Percentiles rank a stretch among this genome's conserved stretches.
These are phyloP conservation scores for Pseudocercospora pini-densiflorae DNA, from an alignment of 2,329 filamentous ascomycete genomes.

Conservation along the genomic window DNA sequence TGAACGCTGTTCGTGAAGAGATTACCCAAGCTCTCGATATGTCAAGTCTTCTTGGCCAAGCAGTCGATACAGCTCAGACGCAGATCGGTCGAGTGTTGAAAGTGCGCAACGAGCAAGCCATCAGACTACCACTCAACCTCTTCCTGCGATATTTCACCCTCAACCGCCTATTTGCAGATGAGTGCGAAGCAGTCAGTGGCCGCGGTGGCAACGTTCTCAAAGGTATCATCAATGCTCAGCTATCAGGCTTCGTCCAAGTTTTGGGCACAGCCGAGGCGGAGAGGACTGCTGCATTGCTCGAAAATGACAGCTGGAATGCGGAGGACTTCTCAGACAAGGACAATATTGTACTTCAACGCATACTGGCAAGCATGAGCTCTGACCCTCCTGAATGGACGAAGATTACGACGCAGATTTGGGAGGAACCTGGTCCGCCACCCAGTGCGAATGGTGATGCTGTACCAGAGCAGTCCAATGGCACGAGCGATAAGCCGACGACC, in stretches of 20 bases:
- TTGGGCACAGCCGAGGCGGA: constrained; percentile 76
- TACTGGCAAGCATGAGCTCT: constrained; percentile 71
- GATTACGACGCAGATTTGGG: constrained; percentile 57
- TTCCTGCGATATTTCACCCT: constrained; percentile 84
- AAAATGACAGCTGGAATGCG: constrained; percentile 78
- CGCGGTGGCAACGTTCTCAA: constrained; percentile 76
- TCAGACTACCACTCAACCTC: constrained; percentile 66
- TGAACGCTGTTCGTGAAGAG: constrained; percentile 64
- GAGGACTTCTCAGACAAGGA: constrained; percentile 73
- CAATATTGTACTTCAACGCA: constrained; percentile 62
- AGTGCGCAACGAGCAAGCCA: constrained; percentile 75
- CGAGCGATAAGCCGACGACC: constrained; percentile 15
- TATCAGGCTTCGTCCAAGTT: constrained; percentile 75
- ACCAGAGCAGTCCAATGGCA: constrained; percentile 16
- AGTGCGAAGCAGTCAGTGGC: constrained; percentile 83
- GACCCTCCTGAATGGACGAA: constrained; percentile 71
- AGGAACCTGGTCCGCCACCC: constrained; percentile 35
- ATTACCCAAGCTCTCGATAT: constrained; percentile 77
- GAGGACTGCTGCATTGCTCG: constrained; percentile 75
- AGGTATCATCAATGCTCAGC: constrained; percentile 78
- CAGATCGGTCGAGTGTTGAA: constrained; percentile 76
- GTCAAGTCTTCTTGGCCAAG: constrained; percentile 76
- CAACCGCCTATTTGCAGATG: constrained; percentile 81
- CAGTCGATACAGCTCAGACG: constrained; percentile 76
- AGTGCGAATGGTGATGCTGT: constrained; percentile 38